Evolutionary conservation across 2,329 filamentous ascomycete genomes (phyloP), one percentile per base, ranked within the genome.

Genomic region (Ceratocystis destructans): DNA sequence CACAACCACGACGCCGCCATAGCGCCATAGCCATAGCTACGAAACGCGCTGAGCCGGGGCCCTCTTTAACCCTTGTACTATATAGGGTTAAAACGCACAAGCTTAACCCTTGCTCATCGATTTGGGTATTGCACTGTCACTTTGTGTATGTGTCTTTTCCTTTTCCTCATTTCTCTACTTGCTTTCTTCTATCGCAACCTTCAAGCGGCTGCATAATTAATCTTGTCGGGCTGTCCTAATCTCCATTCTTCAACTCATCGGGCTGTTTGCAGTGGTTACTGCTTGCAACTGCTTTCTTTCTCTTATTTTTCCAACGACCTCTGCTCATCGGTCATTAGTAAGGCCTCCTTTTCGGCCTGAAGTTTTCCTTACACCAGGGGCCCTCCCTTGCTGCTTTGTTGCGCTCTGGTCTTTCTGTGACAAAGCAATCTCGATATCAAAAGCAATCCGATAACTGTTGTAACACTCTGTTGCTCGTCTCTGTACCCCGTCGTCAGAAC

Each of bases 401-500:
- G 53, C 53, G 53, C 53, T 59, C 53, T 59, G 53, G 28, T 59
- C 28, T 25, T 31, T 57, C 53, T 59, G 25, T 59, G 28, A 59
- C 53, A 59, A 59, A 59, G 53, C 53, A 31, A 57, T 57, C 53
- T 57, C 33, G 53, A 57, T 57, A 57, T 57, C 53, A 15, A n/a
- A 57, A 22, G 17, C 53, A 17, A 12, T 6, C 25, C 53, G 53
- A 59, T 59, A 59, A 33, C 53, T 33, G n/a, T 33, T 31, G 12
- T 31, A 57, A 7, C 53, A 8, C 12, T 61, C n/a, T 61, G 57
- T 61, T 41, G 31, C 25, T 59, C 22, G 22, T n/a, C 20, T 25
- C 10, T 66, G 62, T 67, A n/a, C 59, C 68, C 69, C 70, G 65
- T 46, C 50, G 17, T 28, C 53, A 59, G 25, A 31, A 33, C 53